These are phyloP conservation scores for Scedosporium minutisporum DNA, from an alignment of 2,329 filamentous ascomycete species.

Conservation along the genomic window DNA sequence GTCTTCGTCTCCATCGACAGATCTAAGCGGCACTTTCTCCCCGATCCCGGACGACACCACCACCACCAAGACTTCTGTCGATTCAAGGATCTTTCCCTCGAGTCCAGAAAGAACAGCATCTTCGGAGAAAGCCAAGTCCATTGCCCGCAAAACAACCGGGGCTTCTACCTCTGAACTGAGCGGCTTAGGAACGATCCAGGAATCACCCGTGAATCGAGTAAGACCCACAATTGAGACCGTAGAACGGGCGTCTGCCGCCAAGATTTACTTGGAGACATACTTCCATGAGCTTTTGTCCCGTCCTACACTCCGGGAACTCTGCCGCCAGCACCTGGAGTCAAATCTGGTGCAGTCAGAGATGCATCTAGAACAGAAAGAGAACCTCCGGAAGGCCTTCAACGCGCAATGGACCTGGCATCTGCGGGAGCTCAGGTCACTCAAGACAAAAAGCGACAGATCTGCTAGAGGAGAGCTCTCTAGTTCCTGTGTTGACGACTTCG, in stretches of 20 bases:
- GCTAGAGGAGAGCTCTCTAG: constrained; percentile 4
- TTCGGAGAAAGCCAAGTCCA: neutral
- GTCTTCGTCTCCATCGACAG: constrained; percentile 3
- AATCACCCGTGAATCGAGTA: constrained; percentile 15
- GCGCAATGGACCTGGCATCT: constrained; percentile 64
- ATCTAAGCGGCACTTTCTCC: constrained; percentile 2
- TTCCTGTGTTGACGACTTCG: constrained; percentile 42
- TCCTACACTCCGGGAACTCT: constrained; percentile 21
- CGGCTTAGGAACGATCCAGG: constrained; percentile 24
- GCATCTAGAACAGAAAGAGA: constrained; percentile 43
- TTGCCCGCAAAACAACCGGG: neutral
- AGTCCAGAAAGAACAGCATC: constrained; percentile 1
- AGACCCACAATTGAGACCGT: constrained; percentile 46
- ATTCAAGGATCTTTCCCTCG: constrained; percentile 18
- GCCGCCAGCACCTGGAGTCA: constrained; percentile 25
- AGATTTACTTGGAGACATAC: constrained; percentile 77
- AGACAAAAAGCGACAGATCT: constrained; percentile 40
- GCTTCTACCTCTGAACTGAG: constrained; percentile 1
- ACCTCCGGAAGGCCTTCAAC: constrained; percentile 49
- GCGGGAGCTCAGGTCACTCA: constrained; percentile 62
- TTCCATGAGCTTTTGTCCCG: constrained; percentile 61
- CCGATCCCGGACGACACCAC: neutral
- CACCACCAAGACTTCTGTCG: constrained; percentile 23
- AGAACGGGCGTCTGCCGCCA: constrained; percentile 70
- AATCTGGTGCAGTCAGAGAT: constrained; percentile 47